Conservation (phyloP, 805 yeast genomes). For the Pichia heedii region DNA sequence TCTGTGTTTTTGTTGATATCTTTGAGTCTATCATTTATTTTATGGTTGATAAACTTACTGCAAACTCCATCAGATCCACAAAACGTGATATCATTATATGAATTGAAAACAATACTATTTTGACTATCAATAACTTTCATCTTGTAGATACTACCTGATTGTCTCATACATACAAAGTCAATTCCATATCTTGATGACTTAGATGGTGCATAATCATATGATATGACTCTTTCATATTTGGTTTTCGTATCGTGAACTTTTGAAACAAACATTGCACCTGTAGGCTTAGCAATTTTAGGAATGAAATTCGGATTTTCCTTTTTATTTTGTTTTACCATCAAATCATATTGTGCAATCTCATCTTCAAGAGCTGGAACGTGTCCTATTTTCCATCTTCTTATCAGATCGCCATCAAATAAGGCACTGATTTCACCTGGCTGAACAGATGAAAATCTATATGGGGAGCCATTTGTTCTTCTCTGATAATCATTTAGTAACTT, state of each 20-base stretch:
- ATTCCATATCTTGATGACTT: slow-evolving; percentile 40
- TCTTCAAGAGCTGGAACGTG: slow-evolving; percentile 33
- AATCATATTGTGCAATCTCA: slow-evolving; percentile 18
- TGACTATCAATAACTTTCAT: slow-evolving; percentile 68
- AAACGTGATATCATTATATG: slow-evolving; percentile 55
- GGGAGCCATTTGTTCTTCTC: slow-evolving; percentile 51
- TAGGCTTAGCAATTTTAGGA: slow-evolving; percentile 15
- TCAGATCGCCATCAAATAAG: slow-evolving; percentile 64
- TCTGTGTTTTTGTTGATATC: slow-evolving; percentile 1
- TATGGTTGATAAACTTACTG: slow-evolving; percentile 33
- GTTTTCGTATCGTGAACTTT: slow-evolving; percentile 67
- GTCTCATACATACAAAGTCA: slow-evolving; percentile 78
- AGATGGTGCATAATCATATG: slow-evolving; percentile 75
- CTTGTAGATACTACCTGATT: slow-evolving; percentile 77
- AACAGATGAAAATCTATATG: slow-evolving; percentile 59
- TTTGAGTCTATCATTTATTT: neutral
- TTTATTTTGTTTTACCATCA: slow-evolving; percentile 12
- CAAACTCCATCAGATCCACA: slow-evolving; percentile 50
- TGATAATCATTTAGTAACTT: slow-evolving; percentile 52
- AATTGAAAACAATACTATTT: slow-evolving; percentile 53
- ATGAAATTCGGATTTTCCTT: slow-evolving; percentile 13
- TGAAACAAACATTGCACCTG: slow-evolving; percentile 63
- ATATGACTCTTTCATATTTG: slow-evolving; percentile 70
- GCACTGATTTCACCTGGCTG: slow-evolving; percentile 70
- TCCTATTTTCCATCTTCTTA: slow-evolving; percentile 76